These are phyloP conservation scores for Fusarium scirpi DNA, from an alignment of 2,329 filamentous ascomycete genomes.

Conservation along the genomic window DNA sequence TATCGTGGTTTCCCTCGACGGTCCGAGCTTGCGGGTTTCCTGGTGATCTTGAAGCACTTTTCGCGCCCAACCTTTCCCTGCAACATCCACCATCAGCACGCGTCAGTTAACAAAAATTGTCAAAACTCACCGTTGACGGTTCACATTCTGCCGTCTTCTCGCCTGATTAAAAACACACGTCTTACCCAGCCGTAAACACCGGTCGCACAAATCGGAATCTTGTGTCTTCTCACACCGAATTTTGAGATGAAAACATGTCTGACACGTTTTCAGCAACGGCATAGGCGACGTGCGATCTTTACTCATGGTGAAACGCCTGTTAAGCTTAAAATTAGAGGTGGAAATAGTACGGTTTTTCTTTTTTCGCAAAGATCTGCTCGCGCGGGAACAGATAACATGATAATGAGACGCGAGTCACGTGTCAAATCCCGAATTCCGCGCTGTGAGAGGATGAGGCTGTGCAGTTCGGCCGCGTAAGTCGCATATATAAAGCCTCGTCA, in stretches of 20 bases:
- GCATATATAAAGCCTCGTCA: background rate
- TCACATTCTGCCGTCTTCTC: slow-evolving; percentile 39
- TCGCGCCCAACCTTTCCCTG: background rate
- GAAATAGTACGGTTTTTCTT: background rate
- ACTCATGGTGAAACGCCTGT: slow-evolving; percentile 7
- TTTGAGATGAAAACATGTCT: slow-evolving; percentile 50
- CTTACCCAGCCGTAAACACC: slow-evolving; percentile 50
- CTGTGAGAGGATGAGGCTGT: slow-evolving; percentile 2
- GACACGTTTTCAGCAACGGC: slow-evolving; percentile 46
- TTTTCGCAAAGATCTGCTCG: background rate
- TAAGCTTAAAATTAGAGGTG: background rate
- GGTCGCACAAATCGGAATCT: slow-evolving; percentile 48
- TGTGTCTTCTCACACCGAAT: slow-evolving; percentile 51
- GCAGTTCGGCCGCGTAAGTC: slow-evolving; percentile 2
- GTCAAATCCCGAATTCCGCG: background rate
- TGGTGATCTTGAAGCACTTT: slow-evolving; percentile 26
- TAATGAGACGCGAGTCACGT: background rate
- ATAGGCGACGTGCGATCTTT: background rate
- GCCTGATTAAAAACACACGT: slow-evolving; percentile 49
- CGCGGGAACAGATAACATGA: background rate
- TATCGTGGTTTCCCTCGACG: background rate
- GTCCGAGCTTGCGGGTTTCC: background rate
- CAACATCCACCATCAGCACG: rapidly evolving
- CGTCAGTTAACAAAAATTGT: rapidly evolving
- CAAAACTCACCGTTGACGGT: slow-evolving; percentile 22